Conservation (phyloP, 257 asterid species). For the Nicotiana knightiana region DNA sequence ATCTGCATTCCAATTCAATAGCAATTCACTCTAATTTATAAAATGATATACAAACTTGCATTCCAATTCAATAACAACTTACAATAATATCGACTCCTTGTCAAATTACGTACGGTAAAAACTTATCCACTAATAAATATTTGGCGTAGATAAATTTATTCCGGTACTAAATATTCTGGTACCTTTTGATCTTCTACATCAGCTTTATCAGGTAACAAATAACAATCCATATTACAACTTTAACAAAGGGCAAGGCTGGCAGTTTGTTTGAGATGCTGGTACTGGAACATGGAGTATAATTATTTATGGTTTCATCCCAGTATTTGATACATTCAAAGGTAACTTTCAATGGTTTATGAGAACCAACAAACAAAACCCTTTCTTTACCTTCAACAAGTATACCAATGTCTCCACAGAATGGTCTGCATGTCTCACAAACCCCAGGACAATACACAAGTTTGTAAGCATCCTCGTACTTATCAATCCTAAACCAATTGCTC, state of each 20-base stretch:
- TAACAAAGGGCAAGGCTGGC: background rate
- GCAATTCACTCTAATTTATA: too few relatives aligned
- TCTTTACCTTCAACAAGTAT: background rate
- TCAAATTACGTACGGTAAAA: too few relatives aligned
- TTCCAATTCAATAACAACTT: too few relatives aligned
- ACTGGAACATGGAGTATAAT: background rate
- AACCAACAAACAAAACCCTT: background rate
- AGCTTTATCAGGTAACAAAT: background rate
- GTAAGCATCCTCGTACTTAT: background rate
- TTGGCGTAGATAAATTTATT: background rate
- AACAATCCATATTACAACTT: background rate
- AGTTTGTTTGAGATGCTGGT: background rate
- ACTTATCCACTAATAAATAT: too few relatives aligned
- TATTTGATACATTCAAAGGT: background rate
- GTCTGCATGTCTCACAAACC: slow-evolving; percentile 6
- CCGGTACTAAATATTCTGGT: background rate
- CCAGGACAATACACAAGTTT: background rate
- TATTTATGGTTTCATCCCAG: too few relatives aligned
- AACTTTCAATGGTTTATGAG: background rate
- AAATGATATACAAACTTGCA: too few relatives aligned
- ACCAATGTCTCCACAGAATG: slow-evolving; percentile 3
- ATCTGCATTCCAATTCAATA: too few relatives aligned
- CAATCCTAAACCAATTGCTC: background rate
- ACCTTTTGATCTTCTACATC: background rate
- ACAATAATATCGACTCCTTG: too few relatives aligned